Conservation (phyloP, 148 eudicot genomes). For the Spergularia marina region DNA sequence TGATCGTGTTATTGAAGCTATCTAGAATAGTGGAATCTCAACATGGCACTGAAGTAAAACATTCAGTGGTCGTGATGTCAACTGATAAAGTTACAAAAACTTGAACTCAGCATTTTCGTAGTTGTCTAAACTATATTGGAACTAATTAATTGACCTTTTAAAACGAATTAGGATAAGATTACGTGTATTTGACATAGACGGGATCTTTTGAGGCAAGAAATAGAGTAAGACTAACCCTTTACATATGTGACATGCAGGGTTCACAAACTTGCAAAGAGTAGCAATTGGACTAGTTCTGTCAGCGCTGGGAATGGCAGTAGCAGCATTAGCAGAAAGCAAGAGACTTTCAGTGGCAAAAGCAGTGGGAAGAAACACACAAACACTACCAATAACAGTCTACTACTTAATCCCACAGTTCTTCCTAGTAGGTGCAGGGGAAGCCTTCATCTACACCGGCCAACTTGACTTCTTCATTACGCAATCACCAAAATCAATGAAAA, state of each 20-base stretch:
- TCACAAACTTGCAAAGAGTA: slow-evolving; percentile 62
- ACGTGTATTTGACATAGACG: too few relatives aligned
- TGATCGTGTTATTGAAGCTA: too few relatives aligned
- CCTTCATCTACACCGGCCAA: slow-evolving; percentile 82
- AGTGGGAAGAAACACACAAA: slow-evolving; percentile 25
- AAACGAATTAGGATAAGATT: too few relatives aligned
- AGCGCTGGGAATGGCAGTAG: slow-evolving; percentile 61
- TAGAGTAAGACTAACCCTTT: too few relatives aligned
- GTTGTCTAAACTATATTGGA: too few relatives aligned
- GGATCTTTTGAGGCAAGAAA: too few relatives aligned
- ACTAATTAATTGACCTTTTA: too few relatives aligned
- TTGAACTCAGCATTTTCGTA: too few relatives aligned
- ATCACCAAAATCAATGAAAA: slow-evolving; percentile 79
- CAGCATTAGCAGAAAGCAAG: slow-evolving; percentile 53
- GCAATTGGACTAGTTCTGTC: slow-evolving; percentile 59
- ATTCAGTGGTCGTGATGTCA: too few relatives aligned
- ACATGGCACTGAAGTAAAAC: too few relatives aligned
- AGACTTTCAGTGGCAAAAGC: slow-evolving; percentile 48
- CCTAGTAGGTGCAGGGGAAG: slow-evolving; percentile 74
- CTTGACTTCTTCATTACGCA: slow-evolving; percentile 81
- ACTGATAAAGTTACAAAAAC: too few relatives aligned
- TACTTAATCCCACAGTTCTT: slow-evolving; percentile 68
- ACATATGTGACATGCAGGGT: slow-evolving; percentile 33
- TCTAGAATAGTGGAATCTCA: too few relatives aligned
- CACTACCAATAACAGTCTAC: slow-evolving; percentile 60